These are phyloP conservation scores for Phyllosticta ampelicida DNA, from an alignment of 2,329 filamentous ascomycete genomes.

Conservation along the genomic window DNA sequence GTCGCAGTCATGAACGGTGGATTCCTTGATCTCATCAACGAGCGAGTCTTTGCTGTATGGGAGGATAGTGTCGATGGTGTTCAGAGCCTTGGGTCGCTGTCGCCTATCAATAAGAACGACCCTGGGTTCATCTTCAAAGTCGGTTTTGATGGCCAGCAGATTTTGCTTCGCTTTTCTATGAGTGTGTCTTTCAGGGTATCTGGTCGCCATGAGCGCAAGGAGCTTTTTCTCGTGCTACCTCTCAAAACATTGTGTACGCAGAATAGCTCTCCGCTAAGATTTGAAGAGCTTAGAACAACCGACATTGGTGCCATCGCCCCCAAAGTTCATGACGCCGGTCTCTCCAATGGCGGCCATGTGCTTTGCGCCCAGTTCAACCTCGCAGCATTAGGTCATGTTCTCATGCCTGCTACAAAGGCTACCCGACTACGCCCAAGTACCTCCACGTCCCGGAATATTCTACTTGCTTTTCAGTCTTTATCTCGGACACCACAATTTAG, in stretches of 20 bases:
- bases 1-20: not conserved
- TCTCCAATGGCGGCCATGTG: not conserved
- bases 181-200: constrained; percentile 1
- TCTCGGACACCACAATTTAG: not conserved
- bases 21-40: not conserved
- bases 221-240: not conserved
- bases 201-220: not conserved
- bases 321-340: constrained; percentile 3
- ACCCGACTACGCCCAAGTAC: constrained; percentile 2
- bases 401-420: constrained; percentile 6
- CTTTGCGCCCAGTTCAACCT: constrained; percentile 2
- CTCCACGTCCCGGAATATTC: not conserved
- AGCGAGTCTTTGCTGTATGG: constrained; percentile 7
- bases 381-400: not conserved
- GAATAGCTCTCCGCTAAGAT: not conserved
- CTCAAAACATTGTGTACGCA: not conserved
- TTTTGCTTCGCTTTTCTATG: constrained; percentile 5
- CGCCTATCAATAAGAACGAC: constrained; percentile 4
- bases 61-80: not conserved
- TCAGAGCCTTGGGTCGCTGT: not conserved
- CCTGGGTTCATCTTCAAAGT: not conserved
- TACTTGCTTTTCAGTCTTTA: not conserved
- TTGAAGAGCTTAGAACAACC: not conserved
- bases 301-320: not conserved
- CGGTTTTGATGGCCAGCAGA: constrained; percentile 1